Percentiles rank a stretch among this genome's conserved stretches.
Conservation (phyloP, 2,329 filamentous ascomycete species). For the Aspergillus sp. region DNA sequence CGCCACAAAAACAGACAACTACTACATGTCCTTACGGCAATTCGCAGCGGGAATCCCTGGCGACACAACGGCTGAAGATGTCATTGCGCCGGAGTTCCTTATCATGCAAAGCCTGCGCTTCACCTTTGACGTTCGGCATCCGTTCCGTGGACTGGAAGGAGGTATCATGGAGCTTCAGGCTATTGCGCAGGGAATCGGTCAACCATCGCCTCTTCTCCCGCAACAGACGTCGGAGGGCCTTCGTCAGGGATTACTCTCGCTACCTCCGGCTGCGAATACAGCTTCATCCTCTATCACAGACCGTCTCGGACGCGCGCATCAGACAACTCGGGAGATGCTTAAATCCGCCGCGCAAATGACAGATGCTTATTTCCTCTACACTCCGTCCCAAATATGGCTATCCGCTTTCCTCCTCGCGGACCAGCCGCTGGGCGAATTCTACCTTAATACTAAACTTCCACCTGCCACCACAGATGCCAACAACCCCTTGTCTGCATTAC, state of each 20-base stretch:
- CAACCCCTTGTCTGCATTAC: conserved; percentile 15
- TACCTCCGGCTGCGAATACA: conserved; percentile 19
- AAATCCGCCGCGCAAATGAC: conserved; percentile 77
- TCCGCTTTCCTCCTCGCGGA: conserved; percentile 72
- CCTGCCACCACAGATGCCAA: conserved; percentile 5
- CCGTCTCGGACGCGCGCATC: conserved; percentile 57
- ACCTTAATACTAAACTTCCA: conserved; percentile 38
- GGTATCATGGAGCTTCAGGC: conserved; percentile 73
- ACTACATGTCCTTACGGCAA: conserved; percentile 57
- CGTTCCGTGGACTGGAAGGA: conserved; percentile 79
- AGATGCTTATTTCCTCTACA: conserved; percentile 95
- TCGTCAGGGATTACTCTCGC: conserved; percentile 20
- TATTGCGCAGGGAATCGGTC: conserved; percentile 53
- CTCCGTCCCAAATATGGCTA: conserved; percentile 88
- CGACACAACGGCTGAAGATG: conserved; percentile 67
- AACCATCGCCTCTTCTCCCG: conserved; percentile 22
- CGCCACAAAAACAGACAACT: conserved; percentile 83
- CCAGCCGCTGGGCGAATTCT: conserved; percentile 36
- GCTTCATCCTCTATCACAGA: conserved; percentile 27
- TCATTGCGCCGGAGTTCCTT: conserved; percentile 85
- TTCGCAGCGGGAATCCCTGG: conserved; percentile 64
- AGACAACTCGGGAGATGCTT: conserved; percentile 62
- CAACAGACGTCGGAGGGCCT: conserved; percentile 25
- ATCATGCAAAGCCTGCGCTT: conserved; percentile 88
- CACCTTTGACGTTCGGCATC: conserved; percentile 86